Evolutionary conservation across 2,329 filamentous ascomycete species (phyloP).

Genomic region (Microascus cirrosus): DNA sequence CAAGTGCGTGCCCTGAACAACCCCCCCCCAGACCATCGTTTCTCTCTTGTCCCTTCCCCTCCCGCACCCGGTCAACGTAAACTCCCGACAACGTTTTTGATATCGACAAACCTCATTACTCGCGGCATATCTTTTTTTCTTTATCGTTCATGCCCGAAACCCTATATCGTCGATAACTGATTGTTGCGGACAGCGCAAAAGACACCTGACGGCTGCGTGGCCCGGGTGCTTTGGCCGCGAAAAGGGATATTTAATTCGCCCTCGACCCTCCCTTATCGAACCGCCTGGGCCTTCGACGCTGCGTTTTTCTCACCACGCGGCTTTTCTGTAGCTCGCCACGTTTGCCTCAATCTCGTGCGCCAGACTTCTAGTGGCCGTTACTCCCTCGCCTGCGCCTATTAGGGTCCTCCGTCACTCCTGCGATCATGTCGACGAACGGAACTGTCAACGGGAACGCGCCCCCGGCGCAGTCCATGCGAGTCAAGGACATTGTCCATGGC

Average conservation of each 20-base stretch:
- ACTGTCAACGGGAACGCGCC: background rate
- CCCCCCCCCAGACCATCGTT: background rate
- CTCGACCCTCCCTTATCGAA: background rate
- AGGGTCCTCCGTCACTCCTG: background rate
- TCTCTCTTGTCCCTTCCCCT: background rate
- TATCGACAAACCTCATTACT: background rate
- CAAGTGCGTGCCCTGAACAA: background rate
- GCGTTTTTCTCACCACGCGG: background rate
- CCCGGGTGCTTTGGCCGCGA: background rate
- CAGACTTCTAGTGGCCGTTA: background rate
- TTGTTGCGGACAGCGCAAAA: background rate
- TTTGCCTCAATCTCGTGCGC: background rate
- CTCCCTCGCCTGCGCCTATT: background rate
- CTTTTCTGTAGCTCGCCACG: background rate
- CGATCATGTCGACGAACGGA: background rate
- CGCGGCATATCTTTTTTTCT: background rate
- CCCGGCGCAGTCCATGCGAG: conserved; percentile 22
- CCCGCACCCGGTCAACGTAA: background rate
- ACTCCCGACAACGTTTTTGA: background rate
- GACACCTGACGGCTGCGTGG: background rate
- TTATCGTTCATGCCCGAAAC: background rate
- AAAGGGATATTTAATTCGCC: background rate
- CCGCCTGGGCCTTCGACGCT: background rate
- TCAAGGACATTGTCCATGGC: conserved; percentile 42
- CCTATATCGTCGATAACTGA: background rate